Percentiles rank a stretch among this genome's conserved stretches.
Conservation (phyloP, 2,329 filamentous ascomycete species). For the Neoarthrinium moseri region DNA sequence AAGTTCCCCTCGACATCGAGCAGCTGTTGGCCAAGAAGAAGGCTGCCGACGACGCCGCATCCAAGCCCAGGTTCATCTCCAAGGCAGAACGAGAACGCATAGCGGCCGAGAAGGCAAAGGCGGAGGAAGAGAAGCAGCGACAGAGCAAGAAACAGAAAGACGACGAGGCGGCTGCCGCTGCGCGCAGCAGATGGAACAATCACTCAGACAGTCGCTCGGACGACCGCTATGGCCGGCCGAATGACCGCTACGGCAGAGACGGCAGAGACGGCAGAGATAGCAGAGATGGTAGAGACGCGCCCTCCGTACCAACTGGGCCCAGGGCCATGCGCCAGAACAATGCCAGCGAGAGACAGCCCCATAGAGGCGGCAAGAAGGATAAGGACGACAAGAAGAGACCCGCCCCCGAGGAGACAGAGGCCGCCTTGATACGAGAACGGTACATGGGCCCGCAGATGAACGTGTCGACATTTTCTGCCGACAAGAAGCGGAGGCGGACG, state of each 20-base stretch:
- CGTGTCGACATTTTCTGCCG: slow-evolving; percentile 80
- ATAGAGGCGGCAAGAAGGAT: slow-evolving; percentile 31
- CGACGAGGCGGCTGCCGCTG: slow-evolving; percentile 10
- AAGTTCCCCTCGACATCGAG: slow-evolving; percentile 72
- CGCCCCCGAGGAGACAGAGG: slow-evolving; percentile 62
- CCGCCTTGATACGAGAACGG: slow-evolving; percentile 70
- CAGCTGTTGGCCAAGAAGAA: slow-evolving; percentile 83
- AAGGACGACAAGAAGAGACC: slow-evolving; percentile 32
- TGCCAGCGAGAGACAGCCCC: slow-evolving; percentile 28
- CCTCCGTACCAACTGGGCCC: slow-evolving; percentile 66
- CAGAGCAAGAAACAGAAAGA: slow-evolving; percentile 21
- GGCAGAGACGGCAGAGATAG: too few species aligned
- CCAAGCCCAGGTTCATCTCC: slow-evolving; percentile 81
- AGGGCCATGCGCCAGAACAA: slow-evolving; percentile 62
- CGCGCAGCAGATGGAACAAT: slow-evolving; percentile 34
- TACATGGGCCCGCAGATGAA: slow-evolving; percentile 93
- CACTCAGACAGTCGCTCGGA: slow-evolving; percentile 26
- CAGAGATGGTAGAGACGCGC: slow-evolving; percentile 17
- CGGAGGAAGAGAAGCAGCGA: slow-evolving; percentile 54
- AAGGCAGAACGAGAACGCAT: slow-evolving; percentile 72
- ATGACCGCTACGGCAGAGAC: slow-evolving; percentile 19
- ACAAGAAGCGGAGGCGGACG: slow-evolving; percentile 91
- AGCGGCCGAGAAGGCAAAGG: slow-evolving; percentile 68
- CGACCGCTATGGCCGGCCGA: slow-evolving; percentile 26
- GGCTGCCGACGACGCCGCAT: slow-evolving; percentile 77